These are phyloP conservation scores for Magnolia officinalis DNA, from an alignment of 164 flowering plant genomes.

Conservation along the genomic window DNA sequence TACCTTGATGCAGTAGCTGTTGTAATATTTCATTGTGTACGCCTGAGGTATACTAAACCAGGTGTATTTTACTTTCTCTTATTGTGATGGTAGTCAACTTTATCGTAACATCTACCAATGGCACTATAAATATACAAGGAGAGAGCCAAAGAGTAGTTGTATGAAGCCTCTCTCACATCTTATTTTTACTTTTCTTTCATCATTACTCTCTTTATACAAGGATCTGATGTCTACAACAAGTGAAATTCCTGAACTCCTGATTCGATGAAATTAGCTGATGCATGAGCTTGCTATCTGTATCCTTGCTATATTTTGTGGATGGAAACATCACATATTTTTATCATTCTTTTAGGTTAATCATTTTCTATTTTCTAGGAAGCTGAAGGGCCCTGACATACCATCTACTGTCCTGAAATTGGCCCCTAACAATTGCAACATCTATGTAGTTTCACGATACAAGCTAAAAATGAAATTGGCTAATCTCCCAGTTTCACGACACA, in stretches of 20 bases:
- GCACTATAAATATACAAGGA: too few species aligned
- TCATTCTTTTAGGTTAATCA: neutral
- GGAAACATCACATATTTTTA: neutral
- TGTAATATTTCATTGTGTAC: too few species aligned
- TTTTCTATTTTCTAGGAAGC: slow-evolving; percentile 38
- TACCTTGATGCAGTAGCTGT: too few species aligned
- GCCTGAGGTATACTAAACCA: too few species aligned
- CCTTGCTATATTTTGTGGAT: neutral
- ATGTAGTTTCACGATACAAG: slow-evolving; percentile 44
- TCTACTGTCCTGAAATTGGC: slow-evolving; percentile 45
- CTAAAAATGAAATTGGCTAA: slow-evolving; percentile 35
- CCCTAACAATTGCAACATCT: slow-evolving; percentile 54
- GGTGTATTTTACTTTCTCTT: too few species aligned
- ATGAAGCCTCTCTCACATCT: too few species aligned
- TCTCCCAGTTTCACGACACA: slow-evolving; percentile 33
- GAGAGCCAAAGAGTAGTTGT: too few species aligned
- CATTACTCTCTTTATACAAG: too few species aligned
- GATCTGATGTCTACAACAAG: too few species aligned
- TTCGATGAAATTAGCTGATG: neutral
- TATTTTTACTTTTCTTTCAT: too few species aligned
- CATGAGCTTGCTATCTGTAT: neutral
- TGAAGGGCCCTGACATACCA: slow-evolving; percentile 52
- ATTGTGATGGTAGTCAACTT: too few species aligned
- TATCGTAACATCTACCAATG: too few species aligned
- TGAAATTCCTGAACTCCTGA: neutral